phyloP scores from a whole-genome alignment of 202 grass and related monocot genomes.

The Setaria italica region DNA sequence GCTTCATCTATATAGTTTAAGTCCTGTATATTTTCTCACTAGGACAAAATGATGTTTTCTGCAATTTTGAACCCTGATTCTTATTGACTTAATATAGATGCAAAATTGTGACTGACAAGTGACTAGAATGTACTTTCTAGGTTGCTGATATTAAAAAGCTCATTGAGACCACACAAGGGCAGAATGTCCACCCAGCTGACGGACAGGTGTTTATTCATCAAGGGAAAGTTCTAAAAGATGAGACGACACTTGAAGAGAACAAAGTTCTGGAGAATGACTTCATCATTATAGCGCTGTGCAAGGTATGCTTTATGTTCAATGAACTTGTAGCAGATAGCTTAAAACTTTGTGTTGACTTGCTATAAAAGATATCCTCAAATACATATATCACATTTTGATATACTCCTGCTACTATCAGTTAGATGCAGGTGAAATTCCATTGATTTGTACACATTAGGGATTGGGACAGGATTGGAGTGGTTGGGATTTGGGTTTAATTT shows the following conservation, averaged over 20 bases:
- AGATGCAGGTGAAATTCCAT: too few species aligned
- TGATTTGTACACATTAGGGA: too few species aligned
- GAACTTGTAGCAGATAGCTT: background rate
- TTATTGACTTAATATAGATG: background rate
- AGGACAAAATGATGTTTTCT: background rate
- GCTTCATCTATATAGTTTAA: background rate
- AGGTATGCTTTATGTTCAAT: conserved; percentile 49
- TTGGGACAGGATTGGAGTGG: too few species aligned
- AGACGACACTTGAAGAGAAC: conserved; percentile 81
- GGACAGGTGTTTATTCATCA: conserved; percentile 88
- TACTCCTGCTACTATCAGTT: background rate
- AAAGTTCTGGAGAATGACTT: conserved; percentile 76
- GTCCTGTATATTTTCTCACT: background rate
- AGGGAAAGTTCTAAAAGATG: conserved; percentile 80
- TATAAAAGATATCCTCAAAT: background rate
- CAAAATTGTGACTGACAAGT: background rate
- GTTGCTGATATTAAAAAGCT: conserved; percentile 71
- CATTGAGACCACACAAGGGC: conserved; percentile 72
- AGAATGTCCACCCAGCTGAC: conserved; percentile 77
- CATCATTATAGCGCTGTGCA: conserved; percentile 79
- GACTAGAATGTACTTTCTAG: conserved; percentile 33
- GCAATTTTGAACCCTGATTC: background rate
- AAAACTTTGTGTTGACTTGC: background rate
- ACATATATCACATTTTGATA: background rate
- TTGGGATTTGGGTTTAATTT: too few species aligned